A percentile compares a stretch with the other conserved stretches of the same genome.
Evolutionary conservation across 768 basidiomycete species (phyloP).

Genomic region (Leucocoprinus leucothites): DNA sequence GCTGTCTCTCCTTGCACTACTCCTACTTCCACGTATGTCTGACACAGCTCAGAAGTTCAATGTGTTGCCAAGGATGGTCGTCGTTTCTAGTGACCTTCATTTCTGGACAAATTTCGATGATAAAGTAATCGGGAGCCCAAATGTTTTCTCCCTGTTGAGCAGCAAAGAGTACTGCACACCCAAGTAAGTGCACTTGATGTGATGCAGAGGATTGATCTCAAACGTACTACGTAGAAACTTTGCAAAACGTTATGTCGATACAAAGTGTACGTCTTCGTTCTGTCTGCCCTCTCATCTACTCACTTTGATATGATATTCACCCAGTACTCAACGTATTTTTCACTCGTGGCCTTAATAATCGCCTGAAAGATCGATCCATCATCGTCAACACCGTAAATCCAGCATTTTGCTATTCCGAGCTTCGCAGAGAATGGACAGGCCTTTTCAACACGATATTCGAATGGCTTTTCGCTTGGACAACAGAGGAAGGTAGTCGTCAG

Average conservation of each 20-base stretch:
- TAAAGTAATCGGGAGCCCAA: conserved; percentile 17
- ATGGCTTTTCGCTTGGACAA: conserved; percentile 28
- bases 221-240: not conserved
- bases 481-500: conserved; percentile 36
- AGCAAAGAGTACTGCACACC: conserved; percentile 25
- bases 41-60: conserved; percentile 26
- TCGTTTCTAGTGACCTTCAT: conserved; percentile 40
- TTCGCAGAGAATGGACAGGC: conserved; percentile 17
- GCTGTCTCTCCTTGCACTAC: conserved; percentile 32
- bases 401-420: conserved; percentile 37
- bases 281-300: not conserved
- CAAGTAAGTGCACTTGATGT: not conserved
- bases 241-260: conserved; percentile 23
- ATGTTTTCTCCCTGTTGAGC: conserved; percentile 27
- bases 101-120: conserved; percentile 22
- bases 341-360: conserved; percentile 33
- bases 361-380: conserved; percentile 25
- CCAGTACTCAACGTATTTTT: conserved; percentile 42
- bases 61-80: conserved; percentile 30
- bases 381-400: conserved; percentile 38
- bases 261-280: conserved; percentile 28
- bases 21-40: conserved; percentile 37
- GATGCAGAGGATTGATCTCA: not conserved
- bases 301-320: not conserved
- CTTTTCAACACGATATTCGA: not conserved